Base-by-base conservation (phyloP, 805 yeast species). In the Saccharomycopsis fibuligera region DNA sequence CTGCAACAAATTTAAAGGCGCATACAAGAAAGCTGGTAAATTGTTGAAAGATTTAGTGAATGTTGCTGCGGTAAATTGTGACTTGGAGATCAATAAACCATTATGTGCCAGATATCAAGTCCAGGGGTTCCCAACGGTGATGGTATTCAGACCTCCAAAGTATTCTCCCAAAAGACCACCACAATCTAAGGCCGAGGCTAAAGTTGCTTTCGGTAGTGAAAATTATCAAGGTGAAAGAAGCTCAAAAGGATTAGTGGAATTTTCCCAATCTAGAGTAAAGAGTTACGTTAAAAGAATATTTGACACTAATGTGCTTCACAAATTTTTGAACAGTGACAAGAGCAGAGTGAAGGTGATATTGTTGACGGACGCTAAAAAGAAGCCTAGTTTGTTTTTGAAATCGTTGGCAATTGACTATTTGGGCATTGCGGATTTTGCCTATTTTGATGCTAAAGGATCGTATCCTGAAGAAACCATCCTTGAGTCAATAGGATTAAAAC, bases 11-110 rank as follows among this genome's bases (percentile, higher is more conserved):
- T 68, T 91, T 44, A 76, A 79, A 50, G 81, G 84, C 3, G 78
- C 78, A 1, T 83, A 72, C 63, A 68, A 70, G 43, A 81, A 81
- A 59, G 78, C 82, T 12, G 95, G 86, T 5, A 76, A 75, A 45
- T 63, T 67, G 25, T 68, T 86, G 5, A 74, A 75, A 25, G 77
- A 76, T 5, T 65, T 76, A 44, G 75, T 76, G 5, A 78, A 80
- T 54, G 80, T 88, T 17, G 96, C 80, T 10, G 84, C 96, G 39
- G 86, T 93, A 10, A 83, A 91, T 63, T 93, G 99, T 67, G 96
- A 89, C 59, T 73, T 76, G 44, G 76, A 72, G 3, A 61, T 61
- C 48, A 89, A 89, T 62, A 79, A 82, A 64, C 73, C 68, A 30
- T 61, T 93, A 3, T 93, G 99, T 68, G 66, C 79, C 21, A 65